Evolutionary conservation across 805 yeast species (phyloP), one percentile per base, ranked within the genome.

Genomic region (Blastobotrys parvus): DNA sequence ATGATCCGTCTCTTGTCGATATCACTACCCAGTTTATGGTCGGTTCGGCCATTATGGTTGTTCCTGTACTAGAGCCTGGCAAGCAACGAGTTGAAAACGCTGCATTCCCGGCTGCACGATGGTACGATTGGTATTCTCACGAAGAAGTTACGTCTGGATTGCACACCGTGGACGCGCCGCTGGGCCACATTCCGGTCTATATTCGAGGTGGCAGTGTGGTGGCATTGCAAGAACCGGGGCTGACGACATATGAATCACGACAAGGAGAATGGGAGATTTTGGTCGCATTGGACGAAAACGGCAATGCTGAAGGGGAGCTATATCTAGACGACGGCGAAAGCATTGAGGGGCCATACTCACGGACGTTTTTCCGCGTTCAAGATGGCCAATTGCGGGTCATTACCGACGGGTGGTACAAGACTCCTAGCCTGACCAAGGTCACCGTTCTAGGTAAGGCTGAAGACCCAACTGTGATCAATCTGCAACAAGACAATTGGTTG

Each of bases 281-380:
- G 2, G 62, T 87, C 36, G 84, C 81, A 0, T 67, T 79, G 15
- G 57, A 57, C 35, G 48, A 56, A 2, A 48, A 61, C 1, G 78
- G 76, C 0, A 46, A 54, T 5, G 84, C 86, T 1, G 59, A 61
- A 0, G 81, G 82, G 2, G 60, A 62, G 3, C 60, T 87, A 25
- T 87, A 85, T 57, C 58, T 84, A 37, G 96, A 87, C 60, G 96
- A 87, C 61, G 94, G 92, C n/a, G 85, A 80, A 53, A 69, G 89
- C 0, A 82, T 71, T 15, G 19, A 11, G 4, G 20, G 3, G 7
- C 6, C 15, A 8, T 18, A 35, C 4, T 19, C 7, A 16, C 19
- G 6, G 17, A 35, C 38, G n/a, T 8, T 18, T 10, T 35, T 35
- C 38, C 17, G 7, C 13, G 38, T 25, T 8, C 10, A 25, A 25